A percentile compares a stretch with the other conserved stretches of the same genome.
phyloP scores from a whole-genome alignment of 2,329 filamentous ascomycete species.

The Aureobasidium sp. region DNA sequence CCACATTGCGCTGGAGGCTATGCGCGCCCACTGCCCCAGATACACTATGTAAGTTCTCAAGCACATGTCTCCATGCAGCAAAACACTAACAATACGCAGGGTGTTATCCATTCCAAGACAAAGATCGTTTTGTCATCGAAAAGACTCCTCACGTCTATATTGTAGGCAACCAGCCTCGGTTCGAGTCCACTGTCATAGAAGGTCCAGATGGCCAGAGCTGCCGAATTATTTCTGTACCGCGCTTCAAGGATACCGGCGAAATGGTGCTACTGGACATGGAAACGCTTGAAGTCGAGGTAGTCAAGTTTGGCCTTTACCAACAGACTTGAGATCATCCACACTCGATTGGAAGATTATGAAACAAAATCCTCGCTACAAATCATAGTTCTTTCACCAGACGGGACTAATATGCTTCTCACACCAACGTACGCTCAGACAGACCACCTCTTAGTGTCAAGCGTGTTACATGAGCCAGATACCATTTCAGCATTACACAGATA shows the following conservation, averaged over 20 bases:
- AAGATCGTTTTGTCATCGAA: slow-evolving; percentile 83
- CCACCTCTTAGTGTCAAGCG: not conserved
- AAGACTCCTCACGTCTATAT: slow-evolving; percentile 87
- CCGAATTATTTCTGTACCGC: slow-evolving; percentile 74
- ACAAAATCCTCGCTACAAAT: not conserved
- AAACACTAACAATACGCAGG: slow-evolving; percentile 43
- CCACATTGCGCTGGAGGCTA: slow-evolving; percentile 86
- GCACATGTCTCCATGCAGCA: not conserved
- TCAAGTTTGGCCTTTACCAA: slow-evolving; percentile 48
- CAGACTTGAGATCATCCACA: not conserved
- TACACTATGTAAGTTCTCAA: slow-evolving; percentile 68
- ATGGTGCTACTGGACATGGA: slow-evolving; percentile 79
- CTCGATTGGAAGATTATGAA: not conserved
- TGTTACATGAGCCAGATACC: not conserved
- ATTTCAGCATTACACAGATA: not conserved
- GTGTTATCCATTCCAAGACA: slow-evolving; percentile 93
- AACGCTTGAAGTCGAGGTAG: slow-evolving; percentile 67
- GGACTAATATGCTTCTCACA: not conserved
- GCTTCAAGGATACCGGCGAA: slow-evolving; percentile 70
- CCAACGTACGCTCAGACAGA: not conserved
- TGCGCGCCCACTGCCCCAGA: slow-evolving; percentile 91
- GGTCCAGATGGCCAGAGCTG: slow-evolving; percentile 57
- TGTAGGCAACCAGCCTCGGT: slow-evolving; percentile 53
- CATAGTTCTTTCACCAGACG: not conserved
- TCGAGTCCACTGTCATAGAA: slow-evolving; percentile 55